A percentile compares a stretch with the other conserved stretches of the same genome.
phyloP scores from a whole-genome alignment of 768 basidiomycete genomes.

The Cystofilobasidium capitatum region DNA sequence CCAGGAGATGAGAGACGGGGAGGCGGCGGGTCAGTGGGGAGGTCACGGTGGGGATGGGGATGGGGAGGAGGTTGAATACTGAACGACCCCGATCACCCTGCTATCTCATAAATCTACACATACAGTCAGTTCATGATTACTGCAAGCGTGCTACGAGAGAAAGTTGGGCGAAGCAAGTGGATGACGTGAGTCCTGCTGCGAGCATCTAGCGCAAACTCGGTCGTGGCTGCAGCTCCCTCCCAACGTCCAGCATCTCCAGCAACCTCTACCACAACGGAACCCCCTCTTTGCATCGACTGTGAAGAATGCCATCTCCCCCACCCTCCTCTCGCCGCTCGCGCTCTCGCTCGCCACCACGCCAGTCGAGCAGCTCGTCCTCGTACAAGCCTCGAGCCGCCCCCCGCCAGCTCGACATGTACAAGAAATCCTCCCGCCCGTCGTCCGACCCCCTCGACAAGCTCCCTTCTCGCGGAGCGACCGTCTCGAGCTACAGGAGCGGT shows the following conservation, averaged over 20 bases:
- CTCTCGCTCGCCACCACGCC: conserved; percentile 15
- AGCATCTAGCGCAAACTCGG: too few species aligned
- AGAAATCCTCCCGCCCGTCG: conserved; percentile 30
- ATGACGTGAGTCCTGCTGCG: too few species aligned
- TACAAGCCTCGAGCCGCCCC: conserved; percentile 27
- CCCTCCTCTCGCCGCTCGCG: conserved; percentile 6
- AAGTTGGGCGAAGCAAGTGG: too few species aligned
- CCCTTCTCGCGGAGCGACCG: conserved; percentile 15
- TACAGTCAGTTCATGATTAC: too few species aligned
- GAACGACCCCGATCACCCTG: not conserved
- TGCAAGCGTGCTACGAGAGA: too few species aligned
- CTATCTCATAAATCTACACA: not conserved
- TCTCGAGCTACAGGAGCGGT: not conserved
- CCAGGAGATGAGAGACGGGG: not conserved
- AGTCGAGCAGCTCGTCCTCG: not conserved
- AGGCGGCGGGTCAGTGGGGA: not conserved
- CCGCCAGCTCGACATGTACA: conserved; percentile 40
- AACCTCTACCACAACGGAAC: not conserved
- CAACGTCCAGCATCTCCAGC: too few species aligned
- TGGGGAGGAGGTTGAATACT: conserved; percentile 25
- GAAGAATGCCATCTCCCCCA: conserved; percentile 5
- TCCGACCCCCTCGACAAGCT: conserved; percentile 24
- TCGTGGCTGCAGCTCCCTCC: too few species aligned
- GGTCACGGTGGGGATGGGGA: not conserved
- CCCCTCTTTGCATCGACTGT: not conserved